phyloP scores from a whole-genome alignment of 495 filamentous ascomycete genomes.

The Penicillium malachiteum region DNA sequence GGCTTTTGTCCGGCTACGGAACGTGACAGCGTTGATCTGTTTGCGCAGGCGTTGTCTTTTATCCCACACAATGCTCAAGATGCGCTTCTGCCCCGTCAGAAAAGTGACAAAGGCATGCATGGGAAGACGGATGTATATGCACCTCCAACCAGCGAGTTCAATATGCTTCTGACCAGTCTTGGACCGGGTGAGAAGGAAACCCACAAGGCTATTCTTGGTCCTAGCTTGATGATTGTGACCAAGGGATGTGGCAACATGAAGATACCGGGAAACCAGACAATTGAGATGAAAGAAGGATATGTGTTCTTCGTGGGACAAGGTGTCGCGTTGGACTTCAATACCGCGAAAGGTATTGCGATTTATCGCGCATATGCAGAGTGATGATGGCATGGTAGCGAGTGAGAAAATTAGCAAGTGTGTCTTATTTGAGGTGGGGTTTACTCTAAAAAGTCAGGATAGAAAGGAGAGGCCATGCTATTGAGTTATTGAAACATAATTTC shows the following conservation, averaged over 20 bases:
- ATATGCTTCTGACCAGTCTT: slow-evolving; percentile 61
- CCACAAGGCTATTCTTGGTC: slow-evolving; percentile 57
- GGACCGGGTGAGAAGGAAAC: slow-evolving; percentile 56
- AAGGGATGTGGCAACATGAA: slow-evolving; percentile 60
- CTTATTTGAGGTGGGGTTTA: neutral
- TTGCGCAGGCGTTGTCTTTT: slow-evolving; percentile 61
- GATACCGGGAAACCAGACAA: slow-evolving; percentile 45
- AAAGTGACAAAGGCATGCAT: slow-evolving; percentile 51
- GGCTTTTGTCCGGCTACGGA: slow-evolving; percentile 70
- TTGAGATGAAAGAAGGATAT: slow-evolving; percentile 58
- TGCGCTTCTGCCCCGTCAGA: slow-evolving; percentile 47
- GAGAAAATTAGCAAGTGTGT: neutral
- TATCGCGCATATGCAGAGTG: slow-evolving; percentile 58
- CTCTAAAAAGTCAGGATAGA: neutral
- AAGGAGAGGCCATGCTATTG: neutral
- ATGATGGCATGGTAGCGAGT: neutral
- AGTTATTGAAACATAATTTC: neutral
- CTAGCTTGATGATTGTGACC: slow-evolving; percentile 64
- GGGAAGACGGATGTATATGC: slow-evolving; percentile 61
- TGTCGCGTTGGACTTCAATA: slow-evolving; percentile 48
- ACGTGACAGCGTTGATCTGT: slow-evolving; percentile 61
- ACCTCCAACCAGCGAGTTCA: slow-evolving; percentile 73
- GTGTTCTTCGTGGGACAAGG: slow-evolving; percentile 70
- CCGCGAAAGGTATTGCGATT: slow-evolving; percentile 51
- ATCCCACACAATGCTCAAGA: slow-evolving; percentile 55